Conservation (phyloP, 257 asterid species). For the Lithospermum erythrorhizon region DNA sequence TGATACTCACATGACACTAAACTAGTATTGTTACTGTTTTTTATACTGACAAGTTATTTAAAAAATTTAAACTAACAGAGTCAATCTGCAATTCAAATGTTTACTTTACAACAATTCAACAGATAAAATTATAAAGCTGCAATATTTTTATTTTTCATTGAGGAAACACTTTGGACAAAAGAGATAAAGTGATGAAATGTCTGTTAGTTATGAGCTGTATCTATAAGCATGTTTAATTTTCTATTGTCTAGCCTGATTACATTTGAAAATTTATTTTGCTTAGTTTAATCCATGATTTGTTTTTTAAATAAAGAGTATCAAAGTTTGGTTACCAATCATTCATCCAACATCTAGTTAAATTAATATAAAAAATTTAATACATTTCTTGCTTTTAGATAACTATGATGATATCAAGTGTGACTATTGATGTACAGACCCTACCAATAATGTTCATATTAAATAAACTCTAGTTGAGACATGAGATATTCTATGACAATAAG, state of each 20-base stretch:
- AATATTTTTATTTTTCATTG: too few species aligned
- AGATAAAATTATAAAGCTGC: background rate
- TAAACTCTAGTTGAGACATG: too few species aligned
- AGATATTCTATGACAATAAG: too few species aligned
- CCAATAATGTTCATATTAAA: too few species aligned
- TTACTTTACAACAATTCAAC: background rate
- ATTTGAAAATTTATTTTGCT: background rate
- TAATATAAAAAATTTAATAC: too few species aligned
- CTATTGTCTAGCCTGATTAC: background rate
- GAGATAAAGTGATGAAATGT: background rate
- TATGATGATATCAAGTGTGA: background rate
- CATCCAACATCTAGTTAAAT: background rate
- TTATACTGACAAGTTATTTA: too few species aligned
- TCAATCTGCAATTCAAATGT: background rate
- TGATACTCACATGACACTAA: too few species aligned
- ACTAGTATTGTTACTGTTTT: too few species aligned
- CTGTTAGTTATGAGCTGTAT: background rate
- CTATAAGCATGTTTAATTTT: background rate
- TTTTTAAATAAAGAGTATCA: too few species aligned
- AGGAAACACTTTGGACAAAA: background rate
- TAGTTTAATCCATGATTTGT: too few species aligned
- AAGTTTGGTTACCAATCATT: background rate
- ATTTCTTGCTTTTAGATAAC: background rate
- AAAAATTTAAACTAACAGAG: too few species aligned
- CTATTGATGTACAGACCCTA: too few species aligned